These are phyloP conservation scores for Ogataea corticis DNA, from an alignment of 805 yeast species.

Conservation along the genomic window DNA sequence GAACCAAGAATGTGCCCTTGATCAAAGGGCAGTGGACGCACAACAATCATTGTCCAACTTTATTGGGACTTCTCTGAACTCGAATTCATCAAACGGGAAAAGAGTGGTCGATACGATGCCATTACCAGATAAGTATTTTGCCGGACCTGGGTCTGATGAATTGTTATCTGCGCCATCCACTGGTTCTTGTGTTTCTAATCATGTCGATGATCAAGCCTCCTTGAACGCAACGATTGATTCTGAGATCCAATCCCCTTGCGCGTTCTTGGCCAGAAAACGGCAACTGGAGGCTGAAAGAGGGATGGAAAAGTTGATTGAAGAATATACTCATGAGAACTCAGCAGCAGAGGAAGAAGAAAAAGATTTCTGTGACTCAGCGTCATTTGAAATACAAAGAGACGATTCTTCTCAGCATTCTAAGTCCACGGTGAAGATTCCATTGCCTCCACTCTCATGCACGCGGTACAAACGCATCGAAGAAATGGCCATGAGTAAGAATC, in stretches of 20 bases:
- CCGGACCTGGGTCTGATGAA: not conserved
- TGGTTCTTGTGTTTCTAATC: not conserved
- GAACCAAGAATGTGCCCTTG: not conserved
- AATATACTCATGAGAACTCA: not conserved
- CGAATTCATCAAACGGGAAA: not conserved
- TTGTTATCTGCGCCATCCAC: not conserved
- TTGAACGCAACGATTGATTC: not conserved
- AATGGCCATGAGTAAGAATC: slow-evolving; percentile 17
- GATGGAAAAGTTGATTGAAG: slow-evolving; percentile 1
- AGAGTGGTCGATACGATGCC: not conserved
- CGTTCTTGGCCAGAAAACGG: not conserved
- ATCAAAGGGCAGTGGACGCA: not conserved
- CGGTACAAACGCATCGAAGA: slow-evolving; percentile 17
- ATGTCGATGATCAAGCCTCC: not conserved
- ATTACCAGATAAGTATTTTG: not conserved
- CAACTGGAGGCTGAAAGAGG: not conserved
- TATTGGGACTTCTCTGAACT: not conserved
- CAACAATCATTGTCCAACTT: not conserved
- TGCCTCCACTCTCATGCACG: slow-evolving; percentile 14
- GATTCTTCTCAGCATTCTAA: slow-evolving; percentile 13
- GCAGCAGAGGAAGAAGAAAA: not conserved
- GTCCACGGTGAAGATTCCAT: slow-evolving; percentile 17
- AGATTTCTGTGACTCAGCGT: not conserved
- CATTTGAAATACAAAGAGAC: not conserved
- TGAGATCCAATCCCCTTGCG: not conserved